Evolutionary conservation across 345 rosid genomes (phyloP).

Genomic region (Balakata baccata): DNA sequence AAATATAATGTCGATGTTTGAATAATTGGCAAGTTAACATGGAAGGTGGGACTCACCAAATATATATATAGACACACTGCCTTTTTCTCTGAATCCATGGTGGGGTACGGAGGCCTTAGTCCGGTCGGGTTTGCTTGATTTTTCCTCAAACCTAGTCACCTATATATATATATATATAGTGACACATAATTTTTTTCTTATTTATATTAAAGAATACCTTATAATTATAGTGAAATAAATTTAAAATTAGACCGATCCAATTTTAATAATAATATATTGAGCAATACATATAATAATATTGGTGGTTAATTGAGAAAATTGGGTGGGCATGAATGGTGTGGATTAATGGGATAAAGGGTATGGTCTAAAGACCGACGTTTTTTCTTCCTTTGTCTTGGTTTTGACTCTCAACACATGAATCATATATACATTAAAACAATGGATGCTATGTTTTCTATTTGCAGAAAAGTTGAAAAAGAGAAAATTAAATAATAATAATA

Average conservation of each 20-base stretch:
- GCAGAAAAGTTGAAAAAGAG: neutral
- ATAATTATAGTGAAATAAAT: too few species aligned
- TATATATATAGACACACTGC: neutral
- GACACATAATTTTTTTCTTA: too few species aligned
- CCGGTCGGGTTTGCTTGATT: neutral
- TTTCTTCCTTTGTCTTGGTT: conserved; percentile 14
- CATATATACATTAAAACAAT: neutral
- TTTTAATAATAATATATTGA: too few species aligned
- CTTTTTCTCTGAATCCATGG: conserved; percentile 19
- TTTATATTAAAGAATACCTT: too few species aligned
- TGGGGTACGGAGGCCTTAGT: conserved; percentile 24
- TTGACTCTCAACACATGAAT: conserved; percentile 25
- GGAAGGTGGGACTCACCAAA: conserved; percentile 28
- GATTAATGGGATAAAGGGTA: conserved; percentile 13
- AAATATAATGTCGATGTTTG: conserved; percentile 3
- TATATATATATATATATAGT: too few species aligned
- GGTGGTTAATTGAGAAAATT: too few species aligned
- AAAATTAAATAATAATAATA: neutral
- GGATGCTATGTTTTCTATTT: conserved; percentile 1
- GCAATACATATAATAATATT: too few species aligned
- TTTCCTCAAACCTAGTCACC: conserved; percentile 13
- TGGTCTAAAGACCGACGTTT: conserved; percentile 11
- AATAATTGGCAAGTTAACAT: conserved; percentile 6
- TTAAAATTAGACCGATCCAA: too few species aligned
- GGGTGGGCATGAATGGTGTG: conserved; percentile 18